Conservation (phyloP, 2,329 filamentous ascomycete genomes). For the Pseudofabraea citricarpa region DNA sequence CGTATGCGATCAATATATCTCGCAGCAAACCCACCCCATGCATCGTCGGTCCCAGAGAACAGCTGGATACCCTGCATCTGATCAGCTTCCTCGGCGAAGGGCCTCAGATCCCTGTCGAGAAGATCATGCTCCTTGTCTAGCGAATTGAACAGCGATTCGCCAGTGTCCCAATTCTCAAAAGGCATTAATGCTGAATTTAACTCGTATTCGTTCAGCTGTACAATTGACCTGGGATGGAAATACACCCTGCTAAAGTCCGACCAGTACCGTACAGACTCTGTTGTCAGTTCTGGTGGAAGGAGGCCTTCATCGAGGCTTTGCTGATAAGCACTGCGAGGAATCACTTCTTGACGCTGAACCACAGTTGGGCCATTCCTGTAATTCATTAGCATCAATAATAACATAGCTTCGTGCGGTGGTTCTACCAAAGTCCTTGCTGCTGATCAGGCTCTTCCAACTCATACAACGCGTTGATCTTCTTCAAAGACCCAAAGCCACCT, state of each 20-base stretch:
- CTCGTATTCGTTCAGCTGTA: slow-evolving; percentile 85
- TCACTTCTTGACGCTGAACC: slow-evolving; percentile 62
- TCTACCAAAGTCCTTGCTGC: slow-evolving; percentile 34
- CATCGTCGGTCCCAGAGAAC: slow-evolving; percentile 67
- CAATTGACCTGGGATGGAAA: slow-evolving; percentile 82
- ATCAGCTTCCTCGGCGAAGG: slow-evolving; percentile 90
- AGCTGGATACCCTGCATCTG: slow-evolving; percentile 84
- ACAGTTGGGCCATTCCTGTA: slow-evolving; percentile 61
- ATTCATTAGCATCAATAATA: slow-evolving; percentile 3
- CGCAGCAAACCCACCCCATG: slow-evolving; percentile 74
- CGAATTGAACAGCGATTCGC: slow-evolving; percentile 68
- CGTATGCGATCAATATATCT: slow-evolving; percentile 71
- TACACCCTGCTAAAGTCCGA: slow-evolving; percentile 92
- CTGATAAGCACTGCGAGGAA: slow-evolving; percentile 72
- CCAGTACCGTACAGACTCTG: slow-evolving; percentile 84
- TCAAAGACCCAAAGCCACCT: slow-evolving; percentile 82
- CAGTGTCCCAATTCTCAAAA: slow-evolving; percentile 71
- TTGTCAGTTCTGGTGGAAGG: slow-evolving; percentile 57
- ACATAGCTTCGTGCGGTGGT: slow-evolving; percentile 1
- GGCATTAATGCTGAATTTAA: slow-evolving; percentile 75
- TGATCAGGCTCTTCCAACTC: slow-evolving; percentile 29
- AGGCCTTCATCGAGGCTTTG: slow-evolving; percentile 70
- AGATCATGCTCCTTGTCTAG: slow-evolving; percentile 80
- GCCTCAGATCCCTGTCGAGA: slow-evolving; percentile 82
- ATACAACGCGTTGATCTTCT: slow-evolving; percentile 85